Evolutionary conservation across 192 early-diverging fungal species (phyloP), one percentile per base, ranked within the genome.

Genomic region (Linnemannia zychae): DNA sequence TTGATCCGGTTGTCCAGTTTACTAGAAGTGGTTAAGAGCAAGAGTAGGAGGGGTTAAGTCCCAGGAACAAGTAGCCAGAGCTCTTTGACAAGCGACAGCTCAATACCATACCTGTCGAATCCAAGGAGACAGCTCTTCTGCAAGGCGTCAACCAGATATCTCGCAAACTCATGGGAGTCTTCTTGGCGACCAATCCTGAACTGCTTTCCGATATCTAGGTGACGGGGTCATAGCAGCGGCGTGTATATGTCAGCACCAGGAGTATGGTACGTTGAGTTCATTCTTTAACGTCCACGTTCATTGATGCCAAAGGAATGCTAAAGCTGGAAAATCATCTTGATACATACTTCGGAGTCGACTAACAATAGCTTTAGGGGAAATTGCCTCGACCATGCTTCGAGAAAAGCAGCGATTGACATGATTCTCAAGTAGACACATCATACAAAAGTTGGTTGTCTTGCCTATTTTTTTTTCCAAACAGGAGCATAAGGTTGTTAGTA

Each of bases 131-230:
- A 81, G 49, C 80, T 81, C 67, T 75, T 81, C 49, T 81, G 80
- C 86, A 81, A 52, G 3, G 74, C 80, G 31, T 81, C 80, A n/a
- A 81, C 66, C 15, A 81, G 38, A 40, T 76, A 71, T 37, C 95
- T 88, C 40, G 96, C 88, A 77, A 97, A 97, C 86, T 98, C 97
- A 78, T 98, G 96, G 15, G 97, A 92, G 75, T 98, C 97, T 72
- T 97, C 97, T 82, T 98, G 97, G 28, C 94, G 87, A 16, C 96
- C 96, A 6, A 95, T 77, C 22, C 92, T 88, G 86, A 98, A 91
- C 52, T 95, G 93, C 78, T 92, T 94, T 53, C 95, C 94, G 22
- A 98, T 92, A 70, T 89, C 90, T 91, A 83, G 28, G 15, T 31
- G 12, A 22, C 16, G 6, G 17, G 18, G 46, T 17, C 7, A 47